Conservation (phyloP, 1,284 basidiomycete species). For the Sanghuangporus weigelae region DNA sequence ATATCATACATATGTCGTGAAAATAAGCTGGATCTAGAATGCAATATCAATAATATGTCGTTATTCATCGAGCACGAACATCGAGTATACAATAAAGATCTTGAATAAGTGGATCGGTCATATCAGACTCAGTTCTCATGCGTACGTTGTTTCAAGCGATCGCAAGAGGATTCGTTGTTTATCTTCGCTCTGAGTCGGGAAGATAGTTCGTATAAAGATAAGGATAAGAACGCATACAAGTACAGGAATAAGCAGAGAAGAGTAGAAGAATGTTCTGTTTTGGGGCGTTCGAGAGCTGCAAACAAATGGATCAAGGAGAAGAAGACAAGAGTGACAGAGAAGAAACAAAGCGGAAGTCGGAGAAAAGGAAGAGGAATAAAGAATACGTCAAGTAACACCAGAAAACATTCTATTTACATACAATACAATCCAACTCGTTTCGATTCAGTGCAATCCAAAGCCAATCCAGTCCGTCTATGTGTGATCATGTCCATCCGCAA, state of each 20-base stretch:
- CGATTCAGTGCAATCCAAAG: neutral
- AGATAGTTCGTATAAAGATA: neutral
- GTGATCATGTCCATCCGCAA: neutral
- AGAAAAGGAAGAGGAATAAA: neutral
- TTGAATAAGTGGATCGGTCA: too few relatives aligned
- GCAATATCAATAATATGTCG: neutral
- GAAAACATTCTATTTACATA: too few relatives aligned
- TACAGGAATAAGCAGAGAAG: neutral
- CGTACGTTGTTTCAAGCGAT: too few relatives aligned
- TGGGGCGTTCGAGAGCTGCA: neutral
- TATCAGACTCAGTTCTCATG: slow-evolving; percentile 10
- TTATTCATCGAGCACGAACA: neutral
- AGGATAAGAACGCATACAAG: neutral
- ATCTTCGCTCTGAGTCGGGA: neutral
- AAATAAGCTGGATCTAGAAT: neutral
- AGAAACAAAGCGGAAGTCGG: neutral
- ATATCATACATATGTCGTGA: neutral
- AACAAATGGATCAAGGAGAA: neutral
- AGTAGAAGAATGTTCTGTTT: neutral
- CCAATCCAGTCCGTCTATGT: neutral
- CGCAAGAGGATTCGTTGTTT: neutral
- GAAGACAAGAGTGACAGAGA: neutral
- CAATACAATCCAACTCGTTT: too few relatives aligned
- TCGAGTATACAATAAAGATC: neutral
- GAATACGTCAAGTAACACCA: neutral